Percentiles rank a stretch among this genome's conserved stretches.
Conservation (phyloP, 441 rosid species). For the Populus hybrid region DNA sequence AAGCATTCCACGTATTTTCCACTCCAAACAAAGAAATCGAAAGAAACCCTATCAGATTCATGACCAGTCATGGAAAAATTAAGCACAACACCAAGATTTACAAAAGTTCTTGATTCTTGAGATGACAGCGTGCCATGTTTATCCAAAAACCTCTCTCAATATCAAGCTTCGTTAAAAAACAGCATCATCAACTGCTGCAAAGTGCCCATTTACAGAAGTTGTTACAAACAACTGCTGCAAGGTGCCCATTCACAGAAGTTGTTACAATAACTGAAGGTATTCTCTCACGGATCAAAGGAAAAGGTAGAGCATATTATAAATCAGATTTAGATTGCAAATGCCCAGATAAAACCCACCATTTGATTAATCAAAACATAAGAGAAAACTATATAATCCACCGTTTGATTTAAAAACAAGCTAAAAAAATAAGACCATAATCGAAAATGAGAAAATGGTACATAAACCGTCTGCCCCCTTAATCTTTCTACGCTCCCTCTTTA, state of each 20-base stretch:
- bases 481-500: conserved; percentile 93
- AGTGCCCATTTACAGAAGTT: too few relatives aligned
- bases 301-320: too few relatives aligned
- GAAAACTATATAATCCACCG: conserved; percentile 8
- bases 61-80: conserved; percentile 69
- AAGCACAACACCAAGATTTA: conserved; percentile 68
- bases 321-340: too few relatives aligned
- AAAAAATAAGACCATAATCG: neutral
- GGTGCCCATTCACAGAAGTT: too few relatives aligned
- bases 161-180: conserved; percentile 7
- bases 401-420: conserved; percentile 4
- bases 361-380: conserved; percentile 7
- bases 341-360: conserved; percentile 5
- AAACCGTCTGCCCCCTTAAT: too few relatives aligned
- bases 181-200: too few relatives aligned
- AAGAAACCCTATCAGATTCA: conserved; percentile 67
- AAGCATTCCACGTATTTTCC: conserved; percentile 80
- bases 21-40: conserved; percentile 61
- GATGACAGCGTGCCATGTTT: conserved; percentile 64
- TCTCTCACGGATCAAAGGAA: too few relatives aligned
- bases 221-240: too few relatives aligned
- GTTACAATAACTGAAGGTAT: too few relatives aligned
- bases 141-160: conserved; percentile 75
- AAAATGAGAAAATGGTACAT: conserved; percentile 15
- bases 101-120: conserved; percentile 79